phyloP scores from a whole-genome alignment of 2,329 filamentous ascomycete genomes.

The Talaromyces sp. region DNA sequence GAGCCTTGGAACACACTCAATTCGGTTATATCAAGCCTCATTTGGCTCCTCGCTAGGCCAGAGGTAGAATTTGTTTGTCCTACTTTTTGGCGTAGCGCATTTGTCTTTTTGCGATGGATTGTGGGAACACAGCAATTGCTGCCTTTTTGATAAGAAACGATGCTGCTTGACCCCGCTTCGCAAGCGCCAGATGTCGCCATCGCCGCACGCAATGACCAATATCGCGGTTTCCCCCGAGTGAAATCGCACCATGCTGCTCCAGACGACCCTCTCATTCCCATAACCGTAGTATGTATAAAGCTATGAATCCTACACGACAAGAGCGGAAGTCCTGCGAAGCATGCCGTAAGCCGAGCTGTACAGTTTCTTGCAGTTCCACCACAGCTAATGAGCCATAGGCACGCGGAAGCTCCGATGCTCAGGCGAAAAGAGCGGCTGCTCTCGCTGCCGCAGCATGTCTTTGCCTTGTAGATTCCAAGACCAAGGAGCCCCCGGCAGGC shows the following conservation, averaged over 20 bases:
- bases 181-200: conserved; percentile 18
- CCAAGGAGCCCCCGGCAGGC: conserved; percentile 28
- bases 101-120: not conserved
- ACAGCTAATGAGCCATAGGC: conserved; percentile 20
- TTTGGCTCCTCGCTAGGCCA: not conserved
- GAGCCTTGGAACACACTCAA: too few relatives aligned
- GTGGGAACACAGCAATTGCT: too few relatives aligned
- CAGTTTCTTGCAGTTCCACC: not conserved
- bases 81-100: not conserved
- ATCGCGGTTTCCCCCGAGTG: not conserved
- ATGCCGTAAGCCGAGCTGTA: conserved; percentile 23
- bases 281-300: not conserved
- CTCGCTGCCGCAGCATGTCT: conserved; percentile 24
- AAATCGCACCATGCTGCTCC: not conserved
- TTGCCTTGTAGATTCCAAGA: conserved; percentile 29
- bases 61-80: not conserved
- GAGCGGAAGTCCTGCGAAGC: conserved; percentile 30
- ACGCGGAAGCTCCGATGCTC: conserved; percentile 31
- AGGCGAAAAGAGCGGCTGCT: conserved; percentile 28
- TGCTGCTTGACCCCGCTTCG: too few relatives aligned
- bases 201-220: conserved; percentile 21
- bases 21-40: not conserved
- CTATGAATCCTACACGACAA: conserved; percentile 24
- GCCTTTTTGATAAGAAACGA: too few relatives aligned
- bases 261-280: not conserved